These are phyloP conservation scores for Apophysomyces ossiformis DNA, from an alignment of 371 early-diverging fungal genomes.

Conservation along the genomic window DNA sequence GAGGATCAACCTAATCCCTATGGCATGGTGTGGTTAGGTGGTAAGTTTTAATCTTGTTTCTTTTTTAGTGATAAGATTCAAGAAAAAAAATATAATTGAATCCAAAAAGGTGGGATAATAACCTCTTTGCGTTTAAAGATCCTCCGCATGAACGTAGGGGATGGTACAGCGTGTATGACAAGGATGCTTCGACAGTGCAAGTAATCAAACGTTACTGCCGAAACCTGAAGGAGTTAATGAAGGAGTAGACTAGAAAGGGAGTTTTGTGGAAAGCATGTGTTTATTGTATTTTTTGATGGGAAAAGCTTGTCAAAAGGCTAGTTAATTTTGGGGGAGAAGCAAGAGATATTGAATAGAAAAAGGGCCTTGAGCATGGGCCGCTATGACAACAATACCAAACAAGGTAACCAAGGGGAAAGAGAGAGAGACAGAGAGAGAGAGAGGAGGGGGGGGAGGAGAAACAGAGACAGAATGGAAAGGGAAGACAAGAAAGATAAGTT, in stretches of 20 bases:
- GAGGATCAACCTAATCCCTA: constrained; percentile 37
- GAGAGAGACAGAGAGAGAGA: neutral
- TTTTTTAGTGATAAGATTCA: neutral
- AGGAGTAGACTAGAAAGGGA: constrained; percentile 8
- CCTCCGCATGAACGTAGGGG: constrained; percentile 53
- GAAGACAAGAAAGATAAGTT: neutral
- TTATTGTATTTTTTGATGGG: neutral
- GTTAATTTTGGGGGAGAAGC: neutral
- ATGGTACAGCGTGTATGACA: constrained; percentile 53
- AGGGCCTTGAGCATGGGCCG: constrained; percentile 5
- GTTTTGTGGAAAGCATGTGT: neutral
- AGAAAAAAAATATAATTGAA: too few species aligned
- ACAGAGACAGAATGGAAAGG: neutral
- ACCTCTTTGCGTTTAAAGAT: constrained; percentile 23
- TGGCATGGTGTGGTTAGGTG: constrained; percentile 47
- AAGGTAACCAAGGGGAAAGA: neutral
- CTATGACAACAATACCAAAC: neutral
- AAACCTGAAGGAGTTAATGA: constrained; percentile 12
- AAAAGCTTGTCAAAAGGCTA: neutral
- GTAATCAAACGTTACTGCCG: constrained; percentile 28
- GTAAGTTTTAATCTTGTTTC: constrained; percentile 21
- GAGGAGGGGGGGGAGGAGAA: neutral
- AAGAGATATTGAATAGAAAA: neutral
- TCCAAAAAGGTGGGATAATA: neutral
- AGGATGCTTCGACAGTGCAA: constrained; percentile 31